phyloP scores from a whole-genome alignment of 805 yeast species.

The Saturnispora sanitii region DNA sequence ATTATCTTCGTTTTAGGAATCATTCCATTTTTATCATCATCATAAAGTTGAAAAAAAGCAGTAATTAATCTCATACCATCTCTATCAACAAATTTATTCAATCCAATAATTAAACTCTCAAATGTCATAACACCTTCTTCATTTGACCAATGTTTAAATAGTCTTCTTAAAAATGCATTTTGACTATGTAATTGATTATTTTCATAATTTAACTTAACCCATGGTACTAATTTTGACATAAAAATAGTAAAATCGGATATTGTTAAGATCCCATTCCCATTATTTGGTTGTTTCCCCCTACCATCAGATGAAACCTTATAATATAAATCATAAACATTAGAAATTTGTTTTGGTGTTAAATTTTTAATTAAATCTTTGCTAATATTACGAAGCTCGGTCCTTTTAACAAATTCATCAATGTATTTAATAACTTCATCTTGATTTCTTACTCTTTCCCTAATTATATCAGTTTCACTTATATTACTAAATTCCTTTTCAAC shows the following conservation, averaged over 20 bases:
- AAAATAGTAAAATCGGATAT: constrained; percentile 62
- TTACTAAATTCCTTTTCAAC: constrained; percentile 86
- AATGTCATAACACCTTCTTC: constrained; percentile 52
- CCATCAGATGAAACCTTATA: constrained; percentile 63
- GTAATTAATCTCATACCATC: constrained; percentile 75
- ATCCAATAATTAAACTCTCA: constrained; percentile 61
- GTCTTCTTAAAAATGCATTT: constrained; percentile 44
- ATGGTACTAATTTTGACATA: constrained; percentile 71
- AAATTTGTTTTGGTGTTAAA: constrained; percentile 46
- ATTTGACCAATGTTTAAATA: constrained; percentile 64
- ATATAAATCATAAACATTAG: constrained; percentile 75
- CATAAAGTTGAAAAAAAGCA: constrained; percentile 71
- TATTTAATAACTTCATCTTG: constrained; percentile 74
- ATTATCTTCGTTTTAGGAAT: constrained; percentile 73
- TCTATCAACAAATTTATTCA: constrained; percentile 55
- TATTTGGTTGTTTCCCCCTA: constrained; percentile 54
- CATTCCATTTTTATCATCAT: constrained; percentile 44
- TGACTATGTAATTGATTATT: constrained; percentile 21
- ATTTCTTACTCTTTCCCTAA: constrained; percentile 56
- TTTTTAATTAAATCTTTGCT: constrained; percentile 51
- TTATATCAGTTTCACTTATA: constrained; percentile 65
- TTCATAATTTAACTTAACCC: constrained; percentile 39
- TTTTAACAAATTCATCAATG: constrained; percentile 81
- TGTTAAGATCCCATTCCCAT: constrained; percentile 57
- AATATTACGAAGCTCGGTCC: constrained; percentile 81